Conservation (phyloP, 176 grass and related monocot species). For the Oryza nivara region DNA sequence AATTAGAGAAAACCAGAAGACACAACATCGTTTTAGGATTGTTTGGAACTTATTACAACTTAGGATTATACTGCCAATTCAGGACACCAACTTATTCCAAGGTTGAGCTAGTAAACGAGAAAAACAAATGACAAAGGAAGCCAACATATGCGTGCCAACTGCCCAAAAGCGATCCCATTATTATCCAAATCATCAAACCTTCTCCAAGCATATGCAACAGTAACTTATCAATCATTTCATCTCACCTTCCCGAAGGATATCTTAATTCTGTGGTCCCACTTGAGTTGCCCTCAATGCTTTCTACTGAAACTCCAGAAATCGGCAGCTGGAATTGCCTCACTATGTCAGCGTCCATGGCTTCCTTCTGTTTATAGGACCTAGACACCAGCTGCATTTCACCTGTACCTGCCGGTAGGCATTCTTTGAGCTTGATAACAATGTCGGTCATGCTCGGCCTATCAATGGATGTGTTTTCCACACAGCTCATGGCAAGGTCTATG, state of each 20-base stretch:
- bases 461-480: neutral
- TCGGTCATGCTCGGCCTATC: constrained; percentile 22
- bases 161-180: no score
- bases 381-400: neutral
- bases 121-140: no score
- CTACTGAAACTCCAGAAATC: neutral
- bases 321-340: constrained; percentile 8
- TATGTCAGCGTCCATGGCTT: neutral
- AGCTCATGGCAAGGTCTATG: constrained; percentile 28
- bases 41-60: no score
- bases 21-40: no score
- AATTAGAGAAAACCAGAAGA: no score
- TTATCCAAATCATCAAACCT: no score
- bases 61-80: no score
- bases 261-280: neutral
- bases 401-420: neutral
- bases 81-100: no score
- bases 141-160: no score
- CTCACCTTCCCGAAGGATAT: neutral
- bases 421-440: constrained; percentile 31
- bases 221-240: neutral
- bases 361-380: neutral
- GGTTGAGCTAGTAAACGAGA: no score
- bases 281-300: neutral
- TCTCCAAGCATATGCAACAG: neutral